Conservation (phyloP, 495 filamentous ascomycete genomes). For the Xylaria telfairii region DNA sequence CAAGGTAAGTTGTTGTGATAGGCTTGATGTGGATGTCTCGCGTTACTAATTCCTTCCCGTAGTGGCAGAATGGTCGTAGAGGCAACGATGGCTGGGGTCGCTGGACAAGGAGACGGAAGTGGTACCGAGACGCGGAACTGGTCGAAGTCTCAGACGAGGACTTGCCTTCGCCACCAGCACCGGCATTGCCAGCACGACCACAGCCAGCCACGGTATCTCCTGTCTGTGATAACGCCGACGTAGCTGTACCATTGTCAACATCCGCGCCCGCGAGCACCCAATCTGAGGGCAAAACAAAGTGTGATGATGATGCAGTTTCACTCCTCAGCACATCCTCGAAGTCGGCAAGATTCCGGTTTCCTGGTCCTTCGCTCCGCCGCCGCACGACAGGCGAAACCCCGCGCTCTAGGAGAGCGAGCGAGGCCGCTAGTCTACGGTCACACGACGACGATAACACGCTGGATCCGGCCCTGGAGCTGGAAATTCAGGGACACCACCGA, state of each 20-base stretch:
- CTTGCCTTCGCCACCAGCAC: slow-evolving; percentile 32
- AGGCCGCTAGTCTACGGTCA: slow-evolving; percentile 40
- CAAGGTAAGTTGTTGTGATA: slow-evolving; percentile 65
- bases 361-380: slow-evolving; percentile 34
- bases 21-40: background rate
- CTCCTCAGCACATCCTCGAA: slow-evolving; percentile 40
- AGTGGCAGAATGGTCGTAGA: slow-evolving; percentile 93
- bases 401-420: slow-evolving; percentile 42
- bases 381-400: slow-evolving; percentile 37
- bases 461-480: slow-evolving; percentile 39
- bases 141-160: slow-evolving; percentile 67
- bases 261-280: background rate
- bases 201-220: slow-evolving; percentile 27
- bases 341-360: slow-evolving; percentile 33
- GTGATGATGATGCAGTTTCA: slow-evolving; percentile 39
- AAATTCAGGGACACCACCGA: slow-evolving; percentile 54
- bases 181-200: slow-evolving; percentile 29
- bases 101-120: slow-evolving; percentile 93
- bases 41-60: background rate
- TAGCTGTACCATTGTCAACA: background rate
- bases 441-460: slow-evolving; percentile 46
- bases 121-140: slow-evolving; percentile 94
- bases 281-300: slow-evolving; percentile 24
- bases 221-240: slow-evolving; percentile 18
- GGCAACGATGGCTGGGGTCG: slow-evolving; percentile 93